phyloP scores from a whole-genome alignment of 805 yeast genomes.

The Komagataella phaffii region DNA sequence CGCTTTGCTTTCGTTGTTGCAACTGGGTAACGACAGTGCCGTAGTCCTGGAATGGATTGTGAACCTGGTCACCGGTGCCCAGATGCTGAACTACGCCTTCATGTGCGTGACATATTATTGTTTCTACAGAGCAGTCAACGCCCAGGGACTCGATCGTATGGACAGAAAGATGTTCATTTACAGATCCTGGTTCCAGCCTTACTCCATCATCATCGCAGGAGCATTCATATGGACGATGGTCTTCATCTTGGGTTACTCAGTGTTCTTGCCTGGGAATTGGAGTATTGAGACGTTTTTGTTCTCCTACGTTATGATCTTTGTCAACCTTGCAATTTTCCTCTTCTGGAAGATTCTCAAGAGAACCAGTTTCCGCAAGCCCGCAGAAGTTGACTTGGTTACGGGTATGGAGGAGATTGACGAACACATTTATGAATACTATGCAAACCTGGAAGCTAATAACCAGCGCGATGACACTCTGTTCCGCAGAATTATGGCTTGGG shows the following conservation, averaged over 20 bases:
- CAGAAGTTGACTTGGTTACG: conserved; percentile 23
- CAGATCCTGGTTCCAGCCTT: conserved; percentile 28
- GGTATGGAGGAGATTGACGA: conserved; percentile 25
- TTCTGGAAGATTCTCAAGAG: conserved; percentile 23
- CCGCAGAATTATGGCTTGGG: not conserved
- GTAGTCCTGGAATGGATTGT: conserved; percentile 31
- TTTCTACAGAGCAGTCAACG: conserved; percentile 25
- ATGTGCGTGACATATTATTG: conserved; percentile 28
- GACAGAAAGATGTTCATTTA: conserved; percentile 25
- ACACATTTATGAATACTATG: conserved; percentile 20
- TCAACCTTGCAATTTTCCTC: conserved; percentile 21
- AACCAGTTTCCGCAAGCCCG: conserved; percentile 20
- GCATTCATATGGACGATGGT: conserved; percentile 17
- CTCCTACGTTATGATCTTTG: conserved; percentile 27
- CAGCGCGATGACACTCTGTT: not conserved
- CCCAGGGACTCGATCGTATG: conserved; percentile 24
- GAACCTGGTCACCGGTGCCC: conserved; percentile 32
- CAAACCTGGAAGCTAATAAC: conserved; percentile 2
- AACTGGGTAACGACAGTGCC: conserved; percentile 20
- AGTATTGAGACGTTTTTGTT: conserved; percentile 22
- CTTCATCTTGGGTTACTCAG: conserved; percentile 23
- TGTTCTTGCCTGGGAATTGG: conserved; percentile 27
- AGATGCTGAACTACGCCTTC: conserved; percentile 30
- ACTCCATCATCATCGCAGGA: conserved; percentile 18
- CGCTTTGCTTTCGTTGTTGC: conserved; percentile 54